Percentiles rank a stretch among this genome's conserved stretches.
phyloP scores from a whole-genome alignment of 139 green algal genomes.

The Asterochloris erici region DNA sequence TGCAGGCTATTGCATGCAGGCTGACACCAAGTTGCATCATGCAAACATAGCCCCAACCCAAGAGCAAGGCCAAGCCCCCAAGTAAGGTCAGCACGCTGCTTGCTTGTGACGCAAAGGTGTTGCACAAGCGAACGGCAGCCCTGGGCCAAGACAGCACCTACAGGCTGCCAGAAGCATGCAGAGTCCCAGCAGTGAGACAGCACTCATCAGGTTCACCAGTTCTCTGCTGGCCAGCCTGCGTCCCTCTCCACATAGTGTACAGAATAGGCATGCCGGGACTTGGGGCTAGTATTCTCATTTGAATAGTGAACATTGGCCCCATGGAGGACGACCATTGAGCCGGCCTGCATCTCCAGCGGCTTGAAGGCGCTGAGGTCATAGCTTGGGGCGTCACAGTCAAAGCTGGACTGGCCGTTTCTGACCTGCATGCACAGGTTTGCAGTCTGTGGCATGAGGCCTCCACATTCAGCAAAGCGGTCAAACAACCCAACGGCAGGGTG shows the following conservation, averaged over 20 bases:
- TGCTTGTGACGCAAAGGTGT: neutral
- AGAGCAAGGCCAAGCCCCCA: neutral
- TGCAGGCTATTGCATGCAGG: no score
- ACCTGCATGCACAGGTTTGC: slow-evolving; percentile 10
- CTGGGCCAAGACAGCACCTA: no score
- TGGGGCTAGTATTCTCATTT: slow-evolving; percentile 40
- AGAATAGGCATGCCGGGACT: slow-evolving; percentile 74
- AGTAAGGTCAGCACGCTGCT: neutral
- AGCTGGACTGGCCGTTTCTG: slow-evolving; percentile 31
- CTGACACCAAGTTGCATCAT: neutral
- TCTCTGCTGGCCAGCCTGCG: slow-evolving; percentile 55
- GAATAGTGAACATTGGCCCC: slow-evolving; percentile 71
- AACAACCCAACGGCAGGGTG: no score
- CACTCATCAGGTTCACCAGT: slow-evolving; percentile 57
- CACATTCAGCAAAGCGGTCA: no score
- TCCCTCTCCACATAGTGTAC: slow-evolving; percentile 79
- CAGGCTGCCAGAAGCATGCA: neutral
- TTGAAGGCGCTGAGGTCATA: slow-evolving; percentile 63
- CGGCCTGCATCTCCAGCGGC: slow-evolving; percentile 71
- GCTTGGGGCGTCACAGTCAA: slow-evolving; percentile 37
- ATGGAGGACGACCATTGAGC: slow-evolving; percentile 87
- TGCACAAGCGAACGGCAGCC: neutral
- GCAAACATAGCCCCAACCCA: neutral
- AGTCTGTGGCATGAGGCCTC: no score
- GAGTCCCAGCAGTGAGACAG: neutral